Conservation (phyloP, 1,284 basidiomycete genomes). For the Coniophora puteana region DNA sequence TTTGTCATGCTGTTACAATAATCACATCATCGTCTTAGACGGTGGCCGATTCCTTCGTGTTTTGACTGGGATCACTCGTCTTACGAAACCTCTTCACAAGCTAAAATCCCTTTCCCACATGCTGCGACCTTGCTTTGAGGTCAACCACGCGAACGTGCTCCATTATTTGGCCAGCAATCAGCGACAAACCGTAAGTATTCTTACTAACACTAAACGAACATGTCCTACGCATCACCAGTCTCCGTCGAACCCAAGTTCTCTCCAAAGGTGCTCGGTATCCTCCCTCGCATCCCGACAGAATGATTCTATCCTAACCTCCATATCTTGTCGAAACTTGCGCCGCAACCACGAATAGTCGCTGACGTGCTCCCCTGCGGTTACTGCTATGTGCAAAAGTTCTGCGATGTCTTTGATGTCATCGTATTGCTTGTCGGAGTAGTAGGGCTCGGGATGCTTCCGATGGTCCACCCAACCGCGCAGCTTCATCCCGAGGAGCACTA, state of each 20-base stretch:
- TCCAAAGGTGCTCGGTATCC: constrained; percentile 16
- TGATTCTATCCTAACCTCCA: constrained; percentile 15
- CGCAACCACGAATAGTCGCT: constrained; percentile 17
- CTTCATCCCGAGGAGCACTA: background rate
- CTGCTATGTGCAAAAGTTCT: constrained; percentile 35
- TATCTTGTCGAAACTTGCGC: constrained; percentile 15
- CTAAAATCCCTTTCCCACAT: too few species aligned
- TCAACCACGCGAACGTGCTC: background rate
- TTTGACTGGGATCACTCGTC: too few species aligned
- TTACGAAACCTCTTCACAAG: too few species aligned
- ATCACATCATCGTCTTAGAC: too few species aligned
- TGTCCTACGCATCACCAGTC: background rate
- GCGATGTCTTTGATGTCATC: constrained; percentile 41
- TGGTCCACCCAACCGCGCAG: constrained; percentile 50
- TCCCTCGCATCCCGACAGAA: constrained; percentile 13
- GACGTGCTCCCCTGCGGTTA: constrained; percentile 11
- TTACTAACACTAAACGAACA: background rate
- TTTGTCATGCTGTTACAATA: too few species aligned
- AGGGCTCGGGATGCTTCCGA: constrained; percentile 23
- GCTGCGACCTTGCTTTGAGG: too few species aligned
- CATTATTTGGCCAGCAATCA: background rate
- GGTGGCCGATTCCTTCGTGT: too few species aligned
- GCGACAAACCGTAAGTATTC: too few species aligned
- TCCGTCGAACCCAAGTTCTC: constrained; percentile 17
- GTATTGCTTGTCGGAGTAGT: constrained; percentile 35